A percentile compares a stretch with the other conserved stretches of the same genome.
Conservation (phyloP, 441 rosid species). For the Syzygium syzygioides region DNA sequence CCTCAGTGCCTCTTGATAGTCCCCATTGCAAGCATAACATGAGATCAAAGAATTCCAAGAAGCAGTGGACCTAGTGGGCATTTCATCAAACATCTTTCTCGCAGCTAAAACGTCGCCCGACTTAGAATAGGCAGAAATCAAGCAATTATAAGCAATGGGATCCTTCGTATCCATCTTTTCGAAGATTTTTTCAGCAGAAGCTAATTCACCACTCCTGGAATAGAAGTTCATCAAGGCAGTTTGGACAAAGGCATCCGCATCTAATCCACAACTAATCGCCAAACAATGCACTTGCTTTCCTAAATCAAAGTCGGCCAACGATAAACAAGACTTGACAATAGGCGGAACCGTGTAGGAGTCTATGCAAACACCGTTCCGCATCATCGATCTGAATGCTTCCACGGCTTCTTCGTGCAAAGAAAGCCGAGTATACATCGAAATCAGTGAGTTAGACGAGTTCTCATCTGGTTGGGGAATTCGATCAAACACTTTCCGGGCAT, state of each 20-base stretch:
- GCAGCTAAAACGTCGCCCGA: not conserved
- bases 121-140: not conserved
- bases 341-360: not conserved
- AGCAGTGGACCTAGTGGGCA: not conserved
- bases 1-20: not conserved
- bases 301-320: not conserved
- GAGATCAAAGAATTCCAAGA: not conserved
- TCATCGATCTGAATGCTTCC: not conserved
- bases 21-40: not conserved
- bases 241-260: not conserved
- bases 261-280: not conserved
- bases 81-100: not conserved
- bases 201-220: not conserved
- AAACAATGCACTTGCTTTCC: not conserved
- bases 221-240: not conserved
- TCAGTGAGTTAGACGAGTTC: not conserved
- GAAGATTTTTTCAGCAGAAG: not conserved
- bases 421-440: not conserved
- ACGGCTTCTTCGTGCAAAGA: not conserved
- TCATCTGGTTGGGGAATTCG: not conserved
- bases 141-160: not conserved
- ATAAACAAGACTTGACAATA: not conserved
- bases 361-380: not conserved
- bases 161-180: not conserved
- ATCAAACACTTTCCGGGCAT: not conserved